Evolutionary conservation across 2,329 filamentous ascomycete species (phyloP).

Genomic region (Trichoderma asperellum): DNA sequence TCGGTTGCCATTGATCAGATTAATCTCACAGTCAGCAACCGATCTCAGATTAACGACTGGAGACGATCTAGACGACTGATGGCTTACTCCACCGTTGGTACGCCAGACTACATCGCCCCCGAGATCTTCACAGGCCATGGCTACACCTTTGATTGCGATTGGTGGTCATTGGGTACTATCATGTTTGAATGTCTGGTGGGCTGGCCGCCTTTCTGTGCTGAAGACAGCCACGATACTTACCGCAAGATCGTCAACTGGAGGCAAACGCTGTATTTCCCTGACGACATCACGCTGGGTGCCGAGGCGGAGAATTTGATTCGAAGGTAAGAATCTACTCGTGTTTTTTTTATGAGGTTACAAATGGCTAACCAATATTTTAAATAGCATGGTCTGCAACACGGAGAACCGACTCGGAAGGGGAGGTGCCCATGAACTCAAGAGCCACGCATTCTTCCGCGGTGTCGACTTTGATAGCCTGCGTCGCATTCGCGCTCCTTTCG

Average conservation of each 20-base stretch:
- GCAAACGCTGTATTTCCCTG: conserved; percentile 92
- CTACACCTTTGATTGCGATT: conserved; percentile 96
- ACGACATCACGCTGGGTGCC: conserved; percentile 84
- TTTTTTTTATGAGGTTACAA: neutral
- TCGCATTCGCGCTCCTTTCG: conserved; percentile 91
- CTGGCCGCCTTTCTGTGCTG: conserved; percentile 98
- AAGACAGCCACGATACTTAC: conserved; percentile 97
- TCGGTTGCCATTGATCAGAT: conserved; percentile 98
- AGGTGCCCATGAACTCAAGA: conserved; percentile 90
- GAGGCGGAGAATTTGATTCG: conserved; percentile 92
- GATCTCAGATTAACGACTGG: conserved; percentile 98
- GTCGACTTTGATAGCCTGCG: conserved; percentile 94
- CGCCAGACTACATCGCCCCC: conserved; percentile 96
- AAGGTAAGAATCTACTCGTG: conserved; percentile 61
- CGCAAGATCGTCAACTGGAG: conserved; percentile 99
- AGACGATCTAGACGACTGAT: conserved; percentile 92
- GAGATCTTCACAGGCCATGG: conserved; percentile 97
- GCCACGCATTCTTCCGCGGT: conserved; percentile 93
- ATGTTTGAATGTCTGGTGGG: conserved; percentile 99
- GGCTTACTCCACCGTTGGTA: conserved; percentile 97
- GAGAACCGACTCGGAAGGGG: conserved; percentile 87
- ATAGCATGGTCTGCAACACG: conserved; percentile 88
- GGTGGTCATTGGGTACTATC: conserved; percentile 98
- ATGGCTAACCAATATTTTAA: neutral
- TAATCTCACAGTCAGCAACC: conserved; percentile 96